Evolutionary conservation across 2,329 filamentous ascomycete species (phyloP).

Genomic region (Aspergillus unguis): DNA sequence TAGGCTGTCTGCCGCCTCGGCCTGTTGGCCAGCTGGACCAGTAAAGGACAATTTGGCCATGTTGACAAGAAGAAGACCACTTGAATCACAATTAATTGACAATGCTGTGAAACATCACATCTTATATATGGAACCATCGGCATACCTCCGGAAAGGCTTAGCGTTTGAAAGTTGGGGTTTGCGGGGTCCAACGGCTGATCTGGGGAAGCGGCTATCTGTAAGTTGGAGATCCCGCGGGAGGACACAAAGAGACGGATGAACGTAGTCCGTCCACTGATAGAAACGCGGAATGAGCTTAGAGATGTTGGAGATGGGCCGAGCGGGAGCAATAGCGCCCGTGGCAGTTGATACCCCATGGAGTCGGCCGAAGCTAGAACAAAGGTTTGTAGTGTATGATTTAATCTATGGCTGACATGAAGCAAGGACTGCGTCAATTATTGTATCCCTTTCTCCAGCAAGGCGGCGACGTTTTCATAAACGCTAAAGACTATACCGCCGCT

Average conservation of each 20-base stretch:
- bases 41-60: not conserved
- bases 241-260: not conserved
- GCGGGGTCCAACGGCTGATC: not conserved
- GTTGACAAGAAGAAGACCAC: not conserved
- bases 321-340: not conserved
- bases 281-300: not conserved
- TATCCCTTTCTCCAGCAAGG: not conserved
- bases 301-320: not conserved
- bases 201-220: not conserved
- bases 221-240: not conserved
- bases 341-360: not conserved
- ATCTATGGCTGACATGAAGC: not conserved
- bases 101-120: not conserved
- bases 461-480: constrained; percentile 56
- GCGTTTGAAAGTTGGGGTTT: not conserved
- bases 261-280: not conserved
- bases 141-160: not conserved
- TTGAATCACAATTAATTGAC: not conserved
- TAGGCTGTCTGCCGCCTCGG: not conserved
- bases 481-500: constrained; percentile 66
- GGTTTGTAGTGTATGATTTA: not conserved
- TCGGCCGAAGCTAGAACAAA: not conserved
- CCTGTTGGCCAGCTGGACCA: not conserved
- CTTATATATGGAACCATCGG: not conserved
- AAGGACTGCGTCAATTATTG: not conserved